Evolutionary conservation across 169 alveolate species (phyloP), one percentile per base, ranked within the genome.

Genomic region (Eimeria brunetti): DNA sequence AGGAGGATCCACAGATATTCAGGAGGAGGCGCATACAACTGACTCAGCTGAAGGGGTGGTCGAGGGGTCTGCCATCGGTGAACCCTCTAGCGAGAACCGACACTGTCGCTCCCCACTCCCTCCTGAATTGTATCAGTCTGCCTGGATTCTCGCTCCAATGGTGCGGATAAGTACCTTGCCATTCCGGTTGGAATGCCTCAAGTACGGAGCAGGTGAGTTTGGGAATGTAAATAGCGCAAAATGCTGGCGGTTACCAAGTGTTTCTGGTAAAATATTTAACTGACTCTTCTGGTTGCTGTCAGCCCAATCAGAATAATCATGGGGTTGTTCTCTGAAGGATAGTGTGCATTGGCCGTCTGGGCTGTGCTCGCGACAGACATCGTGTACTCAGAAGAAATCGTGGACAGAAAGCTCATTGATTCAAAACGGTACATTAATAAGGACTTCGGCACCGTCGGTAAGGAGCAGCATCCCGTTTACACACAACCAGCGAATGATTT

Each of bases 131-230:
- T 91, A 76, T 53, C 90, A 53, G n/a, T 51, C 71, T 33, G 71
- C 83, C 36, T 95, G 94, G 93, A 80, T 95, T 6, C 89, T 95
- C 41, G 96, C 96, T 46, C 96, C 96, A 11, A 95, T 95, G 96
- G 96, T 95, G 51, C 96, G 96, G 78, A 89, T 95, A 38, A 94
- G 96, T 64, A 89, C 86, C 33, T 88, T 95, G 64, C 96, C 96
- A 12, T 95, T 95, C 60, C 96, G 96, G 27, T 44, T 95, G n/a
- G 95, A 88, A 24, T 95, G 96, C 83, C 96, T 95, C 76, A 88
- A 89, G 56, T 95, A 95, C 89, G 96, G 96, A 1, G 96, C 96
- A 94, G 96, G 96, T 94, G 83, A 30, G 94, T 60, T 56, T 62
- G 67, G 36, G 46, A 51, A n/a, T 4, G 38, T 33, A 22, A 56